Evolutionary conservation across 2,329 filamentous ascomycete species (phyloP), one percentile per base, ranked within the genome.

Genomic region (Xylaria sp.): DNA sequence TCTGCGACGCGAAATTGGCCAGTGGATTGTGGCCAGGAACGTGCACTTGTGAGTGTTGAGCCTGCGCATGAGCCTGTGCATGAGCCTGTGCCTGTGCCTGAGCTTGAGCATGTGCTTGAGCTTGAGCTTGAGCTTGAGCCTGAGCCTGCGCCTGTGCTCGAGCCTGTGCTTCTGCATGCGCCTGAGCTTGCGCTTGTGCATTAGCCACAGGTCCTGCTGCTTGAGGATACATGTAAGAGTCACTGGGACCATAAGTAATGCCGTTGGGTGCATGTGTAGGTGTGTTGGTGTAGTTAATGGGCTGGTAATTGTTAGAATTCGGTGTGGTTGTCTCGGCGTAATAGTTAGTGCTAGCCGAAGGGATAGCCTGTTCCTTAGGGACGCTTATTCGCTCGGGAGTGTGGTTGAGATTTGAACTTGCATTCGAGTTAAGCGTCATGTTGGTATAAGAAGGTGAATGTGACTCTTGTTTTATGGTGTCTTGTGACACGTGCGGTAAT

Each of bases 391-490:
- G 59, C 50, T 78, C 77, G 10, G 70, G 68, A 8, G 71, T 62
- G n/a, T 73, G 71, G 55, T 65, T 73, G 32, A 74, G 72, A 48
- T 51, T 69, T 15, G 67, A 44, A 12, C 66, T 72, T 28, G 70
- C 25, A 67, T 71, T 72, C 2, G 74, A 66, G 28, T 66, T 63
- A 4, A 69, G 63, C 10, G 77, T 69, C 62, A 77, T 60, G 25
- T 68, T 76, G 15, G 71, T 60, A 65, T 77, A 79, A 48, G 76
- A 62, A 50, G 77, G 75, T 9, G 77, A 74, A 37, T 76, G 76
- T 4, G 77, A 74, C 25, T 78, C 78, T 28, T 75, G 75, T 57
- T 79, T 79, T n/a, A 78, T 59, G 57, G 75, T 74, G 25, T 77
- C 75, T 68, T 77, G 77, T 32, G 76, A 69, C 57, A 77, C 50